Base-by-base conservation (phyloP, 2,329 filamentous ascomycete genomes). In the Apiospora kogelbergensis region DNA sequence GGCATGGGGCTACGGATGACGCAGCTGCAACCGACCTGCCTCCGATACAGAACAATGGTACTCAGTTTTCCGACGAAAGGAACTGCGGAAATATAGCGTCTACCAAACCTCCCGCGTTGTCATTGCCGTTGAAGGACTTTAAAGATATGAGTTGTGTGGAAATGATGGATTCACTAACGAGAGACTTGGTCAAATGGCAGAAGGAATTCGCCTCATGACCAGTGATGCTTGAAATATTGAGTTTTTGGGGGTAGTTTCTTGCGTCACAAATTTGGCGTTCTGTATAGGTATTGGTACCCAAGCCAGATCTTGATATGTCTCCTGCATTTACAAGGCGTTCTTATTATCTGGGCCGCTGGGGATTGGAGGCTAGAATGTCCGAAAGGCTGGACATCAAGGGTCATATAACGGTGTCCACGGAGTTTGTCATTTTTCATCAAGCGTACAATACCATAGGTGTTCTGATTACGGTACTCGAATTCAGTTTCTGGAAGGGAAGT, bases 161-260 rank as follows among this genome's bases (percentile, higher is more conserved):
- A 80, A 97, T 97, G 93, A 97, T 97, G 93, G 94, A 97, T 78
- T 86, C 90, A 74, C 81, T 97, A 78, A 95, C 92, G 71, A 87
- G 92, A 71, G 90, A 94, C 78, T 86, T 97, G 75, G 88, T 95
- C 73, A 91, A 92, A 76, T 97, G 93, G 93, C 93, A 97, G 81
- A 91, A 91, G 72, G 88, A 93, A 76, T 94, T 87, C 74, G 78
- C 82, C 30, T 33, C 66, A 42, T 69, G 69, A 67, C 53, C 53
- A 57, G 44, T 20, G 45, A 46, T 37, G 6, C 24, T 48, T 30
- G 20, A 6, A 45, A 40, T 24, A 20, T 53, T 30, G 48, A 37
- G 46, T 13, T 22, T 48, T 24, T 53, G 65, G 44, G 33, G 5
- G 30, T 26, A 37, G 68, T 40, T 41, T 41, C 65, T 68, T 40